These are phyloP conservation scores for Halteria grandinella DNA, from an alignment of 73 alveolate species.

Conservation along the genomic window DNA sequence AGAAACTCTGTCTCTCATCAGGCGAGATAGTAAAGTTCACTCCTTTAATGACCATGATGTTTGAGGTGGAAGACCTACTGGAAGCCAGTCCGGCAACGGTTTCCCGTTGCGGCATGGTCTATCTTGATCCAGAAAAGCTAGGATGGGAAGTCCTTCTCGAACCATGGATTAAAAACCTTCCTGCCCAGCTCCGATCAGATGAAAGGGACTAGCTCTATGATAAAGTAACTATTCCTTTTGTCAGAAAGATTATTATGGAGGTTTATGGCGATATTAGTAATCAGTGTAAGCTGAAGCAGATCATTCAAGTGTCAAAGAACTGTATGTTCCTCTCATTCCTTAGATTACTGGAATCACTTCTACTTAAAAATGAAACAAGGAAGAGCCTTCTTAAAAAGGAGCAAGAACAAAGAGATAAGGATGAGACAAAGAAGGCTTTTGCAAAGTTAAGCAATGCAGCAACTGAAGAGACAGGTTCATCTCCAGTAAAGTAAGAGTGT, in stretches of 20 bases:
- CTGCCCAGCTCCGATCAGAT: constrained; percentile 42
- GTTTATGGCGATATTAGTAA: constrained; percentile 28
- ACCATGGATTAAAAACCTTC: constrained; percentile 89
- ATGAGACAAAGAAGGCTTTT: constrained; percentile 51
- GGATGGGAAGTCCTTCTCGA: constrained; percentile 89
- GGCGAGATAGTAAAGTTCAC: constrained; percentile 99
- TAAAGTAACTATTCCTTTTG: constrained; percentile 25
- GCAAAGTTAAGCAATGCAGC: no score
- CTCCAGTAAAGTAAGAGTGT: constrained; percentile 54
- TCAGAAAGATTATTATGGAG: constrained; percentile 45
- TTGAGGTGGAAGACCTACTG: constrained; percentile 99
- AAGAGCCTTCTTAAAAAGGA: constrained; percentile 55
- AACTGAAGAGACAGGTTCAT: constrained; percentile 32
- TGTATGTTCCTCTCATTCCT: constrained; percentile 53
- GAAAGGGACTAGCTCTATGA: constrained; percentile 51
- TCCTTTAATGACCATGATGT: constrained; percentile 97
- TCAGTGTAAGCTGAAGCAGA: constrained; percentile 17
- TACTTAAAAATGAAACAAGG: constrained; percentile 63
- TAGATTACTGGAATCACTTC: constrained; percentile 49
- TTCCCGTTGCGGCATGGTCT: constrained; percentile 98
- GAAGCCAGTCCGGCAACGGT: constrained; percentile 99
- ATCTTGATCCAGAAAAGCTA: constrained; percentile 90
- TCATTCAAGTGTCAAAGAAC: constrained; percentile 48
- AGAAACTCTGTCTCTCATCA: constrained; percentile 94
- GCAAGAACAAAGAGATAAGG: constrained; percentile 36